A percentile compares a stretch with the other conserved stretches of the same genome.
Conservation (phyloP, 345 rosid genomes). For the Excoecaria agallocha region DNA sequence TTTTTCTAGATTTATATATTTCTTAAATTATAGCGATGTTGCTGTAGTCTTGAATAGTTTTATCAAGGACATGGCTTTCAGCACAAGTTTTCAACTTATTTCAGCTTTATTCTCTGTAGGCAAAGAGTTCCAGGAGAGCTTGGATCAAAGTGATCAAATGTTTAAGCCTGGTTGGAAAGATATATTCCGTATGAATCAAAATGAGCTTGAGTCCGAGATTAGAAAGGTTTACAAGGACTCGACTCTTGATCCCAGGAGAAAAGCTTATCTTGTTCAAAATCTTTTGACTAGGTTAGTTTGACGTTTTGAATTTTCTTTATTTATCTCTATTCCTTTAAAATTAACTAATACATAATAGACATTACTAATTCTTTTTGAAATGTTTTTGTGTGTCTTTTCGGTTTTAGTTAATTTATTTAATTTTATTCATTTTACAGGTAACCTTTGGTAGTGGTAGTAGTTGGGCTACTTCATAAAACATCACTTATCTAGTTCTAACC, state of each 20-base stretch:
- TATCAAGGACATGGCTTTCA: neutral
- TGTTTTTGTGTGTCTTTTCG: too few relatives aligned
- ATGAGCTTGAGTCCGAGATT: slow-evolving; percentile 69
- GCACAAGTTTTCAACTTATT: slow-evolving; percentile 19
- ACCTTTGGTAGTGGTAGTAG: neutral
- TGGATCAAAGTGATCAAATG: slow-evolving; percentile 64
- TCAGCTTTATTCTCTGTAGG: slow-evolving; percentile 33
- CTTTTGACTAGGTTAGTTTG: slow-evolving; percentile 57
- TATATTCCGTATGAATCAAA: slow-evolving; percentile 83
- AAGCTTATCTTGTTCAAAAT: slow-evolving; percentile 64
- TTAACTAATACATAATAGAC: neutral
- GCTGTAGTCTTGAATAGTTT: slow-evolving; percentile 10
- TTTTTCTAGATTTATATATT: slow-evolving; percentile 14
- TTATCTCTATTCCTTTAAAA: neutral
- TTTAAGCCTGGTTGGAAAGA: slow-evolving; percentile 98
- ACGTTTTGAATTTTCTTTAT: slow-evolving; percentile 5
- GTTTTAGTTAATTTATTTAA: neutral
- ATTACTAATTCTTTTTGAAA: neutral
- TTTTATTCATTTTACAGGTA: neutral
- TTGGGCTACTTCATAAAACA: neutral
- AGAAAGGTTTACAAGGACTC: slow-evolving; percentile 62
- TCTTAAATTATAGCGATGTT: slow-evolving; percentile 13
- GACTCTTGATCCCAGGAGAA: slow-evolving; percentile 67
- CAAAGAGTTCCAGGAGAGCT: slow-evolving; percentile 50
- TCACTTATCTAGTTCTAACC: neutral